phyloP scores from a whole-genome alignment of 1,139 yeast species.

The Yamadazyma sp. region DNA sequence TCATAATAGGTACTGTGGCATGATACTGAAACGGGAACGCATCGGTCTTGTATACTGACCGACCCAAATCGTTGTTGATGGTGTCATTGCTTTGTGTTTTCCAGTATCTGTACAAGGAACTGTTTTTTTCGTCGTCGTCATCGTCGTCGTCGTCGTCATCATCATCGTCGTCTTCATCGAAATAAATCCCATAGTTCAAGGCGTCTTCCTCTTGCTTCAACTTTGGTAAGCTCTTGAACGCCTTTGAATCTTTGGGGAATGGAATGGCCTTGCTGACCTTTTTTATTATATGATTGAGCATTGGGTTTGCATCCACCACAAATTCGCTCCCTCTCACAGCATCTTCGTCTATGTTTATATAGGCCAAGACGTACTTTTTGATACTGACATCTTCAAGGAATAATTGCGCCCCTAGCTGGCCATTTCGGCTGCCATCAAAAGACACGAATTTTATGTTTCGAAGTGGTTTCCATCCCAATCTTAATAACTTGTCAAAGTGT shows the following conservation, averaged over 20 bases:
- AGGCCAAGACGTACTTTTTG: constrained; percentile 32
- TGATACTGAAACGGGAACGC: constrained; percentile 36
- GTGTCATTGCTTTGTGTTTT: constrained; percentile 29
- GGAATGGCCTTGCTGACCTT: constrained; percentile 36
- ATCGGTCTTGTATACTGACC: constrained; percentile 25
- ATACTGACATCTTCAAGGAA: constrained; percentile 24
- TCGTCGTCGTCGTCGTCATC: constrained; percentile 15
- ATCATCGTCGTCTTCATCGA: constrained; percentile 9
- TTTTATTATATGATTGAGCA: constrained; percentile 33
- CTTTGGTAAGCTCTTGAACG: constrained; percentile 12
- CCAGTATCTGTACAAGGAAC: constrained; percentile 41
- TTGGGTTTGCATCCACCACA: constrained; percentile 37
- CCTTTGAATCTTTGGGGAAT: constrained; percentile 26
- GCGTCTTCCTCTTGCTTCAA: constrained; percentile 14
- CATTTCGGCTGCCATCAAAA: constrained; percentile 43
- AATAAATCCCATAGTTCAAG: too few species aligned
- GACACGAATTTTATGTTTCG: constrained; percentile 43
- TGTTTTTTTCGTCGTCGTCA: constrained; percentile 22
- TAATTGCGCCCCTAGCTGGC: constrained; percentile 32
- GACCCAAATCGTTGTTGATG: constrained; percentile 35
- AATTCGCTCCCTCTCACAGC: constrained; percentile 41
- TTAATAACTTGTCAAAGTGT: constrained; percentile 31
- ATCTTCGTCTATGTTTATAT: constrained; percentile 43
- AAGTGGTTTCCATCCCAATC: constrained; percentile 46
- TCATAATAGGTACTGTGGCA: constrained; percentile 32